Evolutionary conservation across 2,329 filamentous ascomycete species (phyloP), one percentile per base, ranked within the genome.

Genomic region (Thelonectria olida): DNA sequence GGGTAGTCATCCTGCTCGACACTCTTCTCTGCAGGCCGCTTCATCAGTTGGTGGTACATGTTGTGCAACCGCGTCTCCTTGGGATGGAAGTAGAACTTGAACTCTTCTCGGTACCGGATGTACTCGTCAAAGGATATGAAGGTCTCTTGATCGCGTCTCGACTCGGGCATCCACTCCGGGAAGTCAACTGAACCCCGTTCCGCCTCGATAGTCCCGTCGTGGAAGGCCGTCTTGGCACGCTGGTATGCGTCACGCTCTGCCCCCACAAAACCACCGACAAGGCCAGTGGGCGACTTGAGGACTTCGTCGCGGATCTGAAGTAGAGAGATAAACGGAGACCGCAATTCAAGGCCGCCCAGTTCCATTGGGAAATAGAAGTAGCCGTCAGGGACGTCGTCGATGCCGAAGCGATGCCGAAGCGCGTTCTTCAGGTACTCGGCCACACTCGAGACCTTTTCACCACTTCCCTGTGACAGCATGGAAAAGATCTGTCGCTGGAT

Each of bases 371-470:
- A 82, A 64, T 80, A 82, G 45, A 84, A 75, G 53, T 79, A 84
- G 6, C 80, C 79, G 57, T 82, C 79, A 4, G 81, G 79, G 12
- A 84, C 70, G 22, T 81, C 64, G 1, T 64, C 62, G 27, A 81
- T 76, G 2, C 76, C 75, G 62, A 90, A 90, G 0, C 85, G 82
- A 8, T 81, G 70, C 5, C 76, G 67, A 10, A 90, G 84, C 7
- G 79, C 76, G 13, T 76, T 74, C 51, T 86, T 85, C 2, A 90
- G 79, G 63, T 87, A 82, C n/a, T 83, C 80, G 0, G 82, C 82
- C 2, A 88, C 83, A 27, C 81, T 84, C 3, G 69, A 73, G 2
- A 72, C 60, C 5, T 70, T 53, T 15, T 66, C 53, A 36, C 58
- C 41, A 3, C 62, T 62, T 1, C 64, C 61, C 0, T 72, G 72